Evolutionary conservation across 164 flowering plant species (phyloP), one percentile per base, ranked within the genome.

Genomic region (Macadamia integrifolia): DNA sequence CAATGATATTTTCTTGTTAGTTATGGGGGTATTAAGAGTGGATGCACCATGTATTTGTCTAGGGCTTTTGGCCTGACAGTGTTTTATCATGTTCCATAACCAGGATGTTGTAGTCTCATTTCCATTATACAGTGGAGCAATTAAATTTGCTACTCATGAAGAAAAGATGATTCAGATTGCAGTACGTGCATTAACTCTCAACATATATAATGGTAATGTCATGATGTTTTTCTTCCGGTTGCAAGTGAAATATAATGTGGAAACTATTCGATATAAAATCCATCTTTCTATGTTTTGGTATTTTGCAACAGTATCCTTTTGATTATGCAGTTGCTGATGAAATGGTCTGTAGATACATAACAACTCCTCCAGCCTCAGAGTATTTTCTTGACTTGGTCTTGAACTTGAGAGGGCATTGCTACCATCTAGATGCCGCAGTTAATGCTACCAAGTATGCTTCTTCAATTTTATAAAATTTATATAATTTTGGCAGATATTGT

Each of bases 151-250:
- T 43, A 64, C 65, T 30, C 85, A 87, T 78, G 84, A 79, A 66
- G 91, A 87, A 72, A 85, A 87, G 81, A 85, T 87, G 91, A 81
- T 87, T 74, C 88, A 85, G 75, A 84, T 78, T 61, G 88, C 91
- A 61, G 76, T 85, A 43, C 88, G 88, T 68, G 82, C 86, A 69
- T 61, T 87, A 65, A 80, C 83, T 58, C 87, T 87, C 76, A 83
- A 78, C 62, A 74, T 82, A 66, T 87, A 82, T 61, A 76, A 78
- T 62, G 86, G 91, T 87, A 81, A 48, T 63, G 17, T 67, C n/a
- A 17, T 42, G 49, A 29, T 12, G 23, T 66, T 31, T 71, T 61
- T 15, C 30, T 17, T 28, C 61, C 50, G 48, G 55, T 66, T 11
- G 11, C 58, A 43, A 64, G 15, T 64, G 35, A 43, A 58, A 59